A percentile compares a stretch with the other conserved stretches of the same genome.
These are phyloP conservation scores for Xenoacremonium recifei DNA, from an alignment of 2,329 filamentous ascomycete species.

Conservation along the genomic window DNA sequence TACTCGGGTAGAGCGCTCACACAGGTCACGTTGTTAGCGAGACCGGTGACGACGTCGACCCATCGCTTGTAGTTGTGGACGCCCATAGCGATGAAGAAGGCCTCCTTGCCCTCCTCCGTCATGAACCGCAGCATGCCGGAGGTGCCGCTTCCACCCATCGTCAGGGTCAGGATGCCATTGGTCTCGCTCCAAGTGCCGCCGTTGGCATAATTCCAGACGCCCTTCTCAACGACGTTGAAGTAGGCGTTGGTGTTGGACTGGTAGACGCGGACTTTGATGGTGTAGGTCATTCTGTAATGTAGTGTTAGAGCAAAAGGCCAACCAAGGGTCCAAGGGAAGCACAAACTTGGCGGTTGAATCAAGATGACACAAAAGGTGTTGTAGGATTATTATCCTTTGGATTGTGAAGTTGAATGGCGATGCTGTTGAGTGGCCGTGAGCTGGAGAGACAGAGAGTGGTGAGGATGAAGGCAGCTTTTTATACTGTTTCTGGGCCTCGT, in stretches of 20 bases:
- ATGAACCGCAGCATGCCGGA: constrained; percentile 20
- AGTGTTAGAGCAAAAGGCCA: too few relatives aligned
- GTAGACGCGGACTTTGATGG: constrained; percentile 19
- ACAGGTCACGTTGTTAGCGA: constrained; percentile 14
- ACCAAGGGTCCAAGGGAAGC: too few relatives aligned
- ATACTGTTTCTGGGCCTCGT: too few relatives aligned
- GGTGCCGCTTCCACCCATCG: constrained; percentile 18
- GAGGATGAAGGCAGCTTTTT: too few relatives aligned
- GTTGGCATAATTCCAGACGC: constrained; percentile 19
- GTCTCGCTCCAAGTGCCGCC: constrained; percentile 12
- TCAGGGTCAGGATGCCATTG: constrained; percentile 8
- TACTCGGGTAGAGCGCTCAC: constrained; percentile 19
- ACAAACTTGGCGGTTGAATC: too few relatives aligned
- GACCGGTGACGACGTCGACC: constrained; percentile 16
- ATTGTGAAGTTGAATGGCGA: too few relatives aligned
- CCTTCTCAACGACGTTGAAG: constrained; percentile 17
- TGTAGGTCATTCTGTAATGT: constrained; percentile 17
- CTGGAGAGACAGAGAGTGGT: too few relatives aligned
- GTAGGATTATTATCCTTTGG: too few relatives aligned
- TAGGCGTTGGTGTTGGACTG: constrained; percentile 19
- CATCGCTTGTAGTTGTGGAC: constrained; percentile 21
- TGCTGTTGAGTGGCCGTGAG: too few relatives aligned
- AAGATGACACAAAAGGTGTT: too few relatives aligned
- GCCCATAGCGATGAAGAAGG: constrained; percentile 16
- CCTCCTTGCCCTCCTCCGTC: constrained; percentile 17